Conservation (phyloP, 257 asterid species). For the Solanum neorickii region DNA sequence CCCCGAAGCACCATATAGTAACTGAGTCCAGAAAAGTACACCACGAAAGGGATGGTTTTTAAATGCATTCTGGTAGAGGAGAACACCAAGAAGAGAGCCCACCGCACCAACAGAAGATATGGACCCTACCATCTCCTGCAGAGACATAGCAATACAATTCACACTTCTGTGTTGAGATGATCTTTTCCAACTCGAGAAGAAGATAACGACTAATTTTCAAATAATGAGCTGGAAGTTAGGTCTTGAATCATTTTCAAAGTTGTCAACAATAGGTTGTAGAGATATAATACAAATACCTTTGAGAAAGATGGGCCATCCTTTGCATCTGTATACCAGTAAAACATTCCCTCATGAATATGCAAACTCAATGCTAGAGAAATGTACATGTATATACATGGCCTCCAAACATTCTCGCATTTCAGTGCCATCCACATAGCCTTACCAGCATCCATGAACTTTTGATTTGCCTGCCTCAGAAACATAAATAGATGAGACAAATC, state of each 20-base stretch:
- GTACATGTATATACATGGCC: conserved; percentile 61
- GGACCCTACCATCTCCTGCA: conserved; percentile 65
- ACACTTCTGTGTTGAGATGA: neutral
- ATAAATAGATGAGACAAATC: neutral
- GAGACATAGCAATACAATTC: neutral
- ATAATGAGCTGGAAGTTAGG: neutral
- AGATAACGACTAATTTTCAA: neutral
- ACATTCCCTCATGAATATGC: conserved; percentile 70
- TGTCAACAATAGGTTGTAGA: neutral
- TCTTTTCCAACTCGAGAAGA: neutral
- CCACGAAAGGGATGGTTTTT: conserved; percentile 49
- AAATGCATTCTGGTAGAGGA: conserved; percentile 57
- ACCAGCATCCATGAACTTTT: conserved; percentile 35
- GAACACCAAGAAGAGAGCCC: conserved; percentile 68
- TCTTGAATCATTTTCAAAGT: neutral
- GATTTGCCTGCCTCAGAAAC: conserved; percentile 17
- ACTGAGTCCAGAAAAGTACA: conserved; percentile 43
- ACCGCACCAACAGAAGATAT: conserved; percentile 61
- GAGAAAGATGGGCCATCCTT: conserved; percentile 62
- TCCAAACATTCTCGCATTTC: conserved; percentile 46
- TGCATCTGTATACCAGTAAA: conserved; percentile 67
- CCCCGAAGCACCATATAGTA: conserved; percentile 42
- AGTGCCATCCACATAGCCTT: conserved; percentile 43
- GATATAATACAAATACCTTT: conserved; percentile 23
- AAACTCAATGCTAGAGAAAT: conserved; percentile 56